Base-by-base conservation (phyloP, 2,329 filamentous ascomycete species). In the Penicillium sp. region DNA sequence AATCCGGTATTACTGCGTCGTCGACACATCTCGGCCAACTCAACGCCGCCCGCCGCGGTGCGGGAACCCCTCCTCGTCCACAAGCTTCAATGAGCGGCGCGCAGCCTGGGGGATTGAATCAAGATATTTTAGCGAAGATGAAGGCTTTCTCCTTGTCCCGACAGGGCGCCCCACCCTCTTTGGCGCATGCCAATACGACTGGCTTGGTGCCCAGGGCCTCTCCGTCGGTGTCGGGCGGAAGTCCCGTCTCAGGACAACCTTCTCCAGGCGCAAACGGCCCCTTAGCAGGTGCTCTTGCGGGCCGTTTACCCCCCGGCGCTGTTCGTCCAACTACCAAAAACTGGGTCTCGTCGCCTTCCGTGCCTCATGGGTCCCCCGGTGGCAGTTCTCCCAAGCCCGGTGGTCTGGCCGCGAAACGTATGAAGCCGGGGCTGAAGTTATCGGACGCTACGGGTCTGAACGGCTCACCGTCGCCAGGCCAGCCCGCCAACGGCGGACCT, bases 11-110 rank as follows among this genome's bases (percentile, higher is more conserved):
- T n/a, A n/a, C 81, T 49, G 73, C 85, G 6, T 89, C 83, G n/a
- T 95, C 89, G n/a, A 91, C 85, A 26, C 83, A 87, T 35, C 75
- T 90, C 3, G 88, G 88, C 35, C 79, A 87, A 50, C 73, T 95
- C 61, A 88, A 84, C 67, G 80, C 81, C 43, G 82, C 81, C 33
- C 74, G 82, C 56, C 74, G 80, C 61, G 65, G 63, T 32, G 60
- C 52, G 15, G 55, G 57, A 17, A 52, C 61, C 17, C 49, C 61
- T 43, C 52, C 57, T 31, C 65, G 61, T 13, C 61, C 57, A n/a
- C 5, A 60, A 60, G 9, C 53, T 66, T 69, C 67, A 3, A 65
- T 69, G 60, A 66, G n/a, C n/a, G n/a, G 64, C 33, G 56, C 61
- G 28, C 58, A 60, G 38, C 70, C 73, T 35, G 76, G 77, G 43